A percentile compares a stretch with the other conserved stretches of the same genome.
These are phyloP conservation scores for Rhexocercosporidium sp. DNA, from an alignment of 2,329 filamentous ascomycete genomes.

Conservation along the genomic window DNA sequence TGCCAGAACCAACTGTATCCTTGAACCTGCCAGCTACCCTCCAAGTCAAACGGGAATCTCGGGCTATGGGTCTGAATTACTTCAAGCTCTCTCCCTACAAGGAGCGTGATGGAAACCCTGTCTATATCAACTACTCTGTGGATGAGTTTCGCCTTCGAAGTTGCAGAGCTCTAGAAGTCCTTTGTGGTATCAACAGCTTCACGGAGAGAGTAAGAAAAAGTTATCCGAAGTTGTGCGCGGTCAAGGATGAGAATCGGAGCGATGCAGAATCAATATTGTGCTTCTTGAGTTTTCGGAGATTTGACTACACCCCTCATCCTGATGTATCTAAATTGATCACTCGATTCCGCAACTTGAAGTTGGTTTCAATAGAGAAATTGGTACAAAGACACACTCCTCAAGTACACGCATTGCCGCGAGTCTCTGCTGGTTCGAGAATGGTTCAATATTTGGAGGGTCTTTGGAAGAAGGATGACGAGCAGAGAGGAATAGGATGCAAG, in stretches of 20 bases:
- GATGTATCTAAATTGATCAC: neutral
- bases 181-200: neutral
- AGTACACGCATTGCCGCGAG: too few species aligned
- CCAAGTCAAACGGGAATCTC: neutral
- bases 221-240: too few species aligned
- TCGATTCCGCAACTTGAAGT: neutral
- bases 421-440: neutral
- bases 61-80: neutral
- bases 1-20: neutral
- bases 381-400: neutral
- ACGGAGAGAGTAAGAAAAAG: too few species aligned
- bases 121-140: constrained; percentile 7
- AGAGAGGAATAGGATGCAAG: neutral
- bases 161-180: neutral
- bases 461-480: neutral
- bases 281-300: neutral
- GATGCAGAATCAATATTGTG: neutral
- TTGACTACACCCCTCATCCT: neutral
- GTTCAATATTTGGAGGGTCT: neutral
- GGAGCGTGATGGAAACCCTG: neutral
- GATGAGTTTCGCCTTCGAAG: neutral
- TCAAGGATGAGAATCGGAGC: neutral
- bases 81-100: neutral
- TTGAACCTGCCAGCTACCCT: neutral
- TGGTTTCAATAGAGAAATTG: neutral